These are phyloP conservation scores for Paratinospora sagittata DNA, from an alignment of 164 flowering plant species.

Conservation along the genomic window DNA sequence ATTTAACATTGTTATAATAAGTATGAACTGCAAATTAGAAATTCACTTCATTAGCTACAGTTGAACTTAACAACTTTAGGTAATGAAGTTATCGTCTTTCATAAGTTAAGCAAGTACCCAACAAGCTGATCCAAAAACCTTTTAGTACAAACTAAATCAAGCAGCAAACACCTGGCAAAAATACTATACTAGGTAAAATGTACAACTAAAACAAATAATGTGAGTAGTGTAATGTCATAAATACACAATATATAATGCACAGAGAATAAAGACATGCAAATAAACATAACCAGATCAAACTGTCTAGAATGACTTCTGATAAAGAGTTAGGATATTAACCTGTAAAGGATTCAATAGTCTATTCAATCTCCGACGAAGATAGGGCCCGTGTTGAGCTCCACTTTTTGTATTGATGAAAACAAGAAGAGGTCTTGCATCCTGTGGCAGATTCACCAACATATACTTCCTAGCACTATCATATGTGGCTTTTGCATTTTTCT, in stretches of 20 bases:
- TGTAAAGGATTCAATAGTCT: slow-evolving; percentile 74
- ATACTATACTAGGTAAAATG: neutral
- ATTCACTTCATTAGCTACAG: neutral
- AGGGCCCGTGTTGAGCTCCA: slow-evolving; percentile 64
- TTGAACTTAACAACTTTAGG: neutral
- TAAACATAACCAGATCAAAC: neutral
- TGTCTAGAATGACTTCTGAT: neutral
- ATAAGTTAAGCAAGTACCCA: neutral
- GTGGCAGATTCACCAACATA: slow-evolving; percentile 47
- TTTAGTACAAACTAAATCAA: neutral
- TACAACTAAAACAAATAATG: neutral
- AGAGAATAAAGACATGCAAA: slow-evolving; percentile 1
- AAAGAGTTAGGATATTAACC: slow-evolving; percentile 30
- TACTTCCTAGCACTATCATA: slow-evolving; percentile 30
- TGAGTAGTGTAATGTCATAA: neutral
- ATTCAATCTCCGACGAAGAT: slow-evolving; percentile 51
- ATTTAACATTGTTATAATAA: too few species aligned
- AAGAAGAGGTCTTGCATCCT: slow-evolving; percentile 65
- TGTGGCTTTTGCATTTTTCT: slow-evolving; percentile 20
- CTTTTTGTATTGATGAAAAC: slow-evolving; percentile 75
- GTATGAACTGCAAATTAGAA: neutral
- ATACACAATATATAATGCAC: neutral
- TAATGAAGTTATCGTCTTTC: neutral
- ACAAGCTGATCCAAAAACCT: neutral
- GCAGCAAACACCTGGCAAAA: neutral